A percentile compares a stretch with the other conserved stretches of the same genome.
phyloP scores from a whole-genome alignment of 2,329 filamentous ascomycete species.

The Diaporthe sp. region DNA sequence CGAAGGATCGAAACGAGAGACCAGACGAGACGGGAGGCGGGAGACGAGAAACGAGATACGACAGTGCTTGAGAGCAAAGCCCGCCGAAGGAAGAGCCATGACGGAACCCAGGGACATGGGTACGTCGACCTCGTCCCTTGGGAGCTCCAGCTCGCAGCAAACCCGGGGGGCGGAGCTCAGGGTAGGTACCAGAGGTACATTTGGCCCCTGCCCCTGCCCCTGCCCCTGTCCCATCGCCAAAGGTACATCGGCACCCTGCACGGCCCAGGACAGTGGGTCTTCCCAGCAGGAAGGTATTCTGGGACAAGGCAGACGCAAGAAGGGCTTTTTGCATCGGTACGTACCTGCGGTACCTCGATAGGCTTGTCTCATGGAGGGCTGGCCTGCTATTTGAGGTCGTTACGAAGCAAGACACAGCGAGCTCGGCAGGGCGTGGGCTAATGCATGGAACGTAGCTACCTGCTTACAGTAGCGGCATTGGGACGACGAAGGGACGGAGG shows the following conservation, averaged over 20 bases:
- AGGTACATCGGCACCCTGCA: slow-evolving; percentile 27
- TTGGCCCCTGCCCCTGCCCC: not conserved
- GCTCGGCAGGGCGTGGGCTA: slow-evolving; percentile 27
- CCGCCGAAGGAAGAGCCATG: slow-evolving; percentile 29
- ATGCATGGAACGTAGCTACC: slow-evolving; percentile 40
- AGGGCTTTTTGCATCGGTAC: slow-evolving; percentile 26
- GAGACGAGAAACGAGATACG: slow-evolving; percentile 20
- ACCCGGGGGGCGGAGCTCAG: slow-evolving; percentile 31
- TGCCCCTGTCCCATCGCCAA: not conserved
- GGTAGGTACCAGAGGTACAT: slow-evolving; percentile 9
- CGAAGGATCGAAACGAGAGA: slow-evolving; percentile 30
- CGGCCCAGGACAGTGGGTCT: slow-evolving; percentile 35
- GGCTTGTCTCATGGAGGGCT: slow-evolving; percentile 16
- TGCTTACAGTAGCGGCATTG: slow-evolving; percentile 11
- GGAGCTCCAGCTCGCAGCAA: slow-evolving; percentile 11
- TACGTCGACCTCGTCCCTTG: slow-evolving; percentile 19
- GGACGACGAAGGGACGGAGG: not conserved
- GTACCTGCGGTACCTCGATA: not conserved
- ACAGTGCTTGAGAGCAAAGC: slow-evolving; percentile 24
- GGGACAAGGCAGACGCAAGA: slow-evolving; percentile 24
- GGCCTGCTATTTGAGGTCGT: slow-evolving; percentile 30
- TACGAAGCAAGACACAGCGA: slow-evolving; percentile 32
- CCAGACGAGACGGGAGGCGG: slow-evolving; percentile 1
- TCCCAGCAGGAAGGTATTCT: slow-evolving; percentile 19
- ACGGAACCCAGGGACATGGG: slow-evolving; percentile 16